phyloP scores from a whole-genome alignment of 2,329 filamentous ascomycete genomes.

The Blastomyces emzantsi region DNA sequence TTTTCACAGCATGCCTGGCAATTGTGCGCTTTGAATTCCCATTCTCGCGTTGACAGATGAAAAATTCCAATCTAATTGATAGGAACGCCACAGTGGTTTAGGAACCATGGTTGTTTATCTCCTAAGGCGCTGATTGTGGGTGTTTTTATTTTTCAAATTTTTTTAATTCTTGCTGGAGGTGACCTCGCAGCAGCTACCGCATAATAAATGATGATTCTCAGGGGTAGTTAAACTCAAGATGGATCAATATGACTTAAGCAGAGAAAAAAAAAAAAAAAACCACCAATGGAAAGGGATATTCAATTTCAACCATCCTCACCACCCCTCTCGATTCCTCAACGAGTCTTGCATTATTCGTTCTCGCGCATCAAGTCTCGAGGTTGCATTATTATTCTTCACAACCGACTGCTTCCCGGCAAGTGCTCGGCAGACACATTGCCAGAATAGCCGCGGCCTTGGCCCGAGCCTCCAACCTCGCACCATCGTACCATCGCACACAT shows the following conservation, averaged over 20 bases:
- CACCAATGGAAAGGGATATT: background rate
- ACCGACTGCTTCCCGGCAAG: background rate
- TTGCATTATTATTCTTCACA: too few relatives aligned
- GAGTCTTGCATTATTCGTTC: background rate
- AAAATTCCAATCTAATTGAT: background rate
- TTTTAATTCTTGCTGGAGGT: background rate
- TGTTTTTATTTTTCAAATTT: too few relatives aligned
- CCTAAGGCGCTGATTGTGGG: background rate
- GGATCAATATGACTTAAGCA: too few relatives aligned
- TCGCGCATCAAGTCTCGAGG: too few relatives aligned
- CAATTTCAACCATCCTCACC: background rate
- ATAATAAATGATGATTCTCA: too few relatives aligned
- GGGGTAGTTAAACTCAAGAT: too few relatives aligned
- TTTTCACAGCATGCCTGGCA: background rate
- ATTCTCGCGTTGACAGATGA: background rate
- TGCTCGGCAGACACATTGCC: background rate
- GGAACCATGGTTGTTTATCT: background rate
- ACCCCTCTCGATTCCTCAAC: background rate
- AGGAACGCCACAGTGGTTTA: background rate
- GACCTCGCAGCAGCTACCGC: background rate
- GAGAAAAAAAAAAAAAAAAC: too few relatives aligned
- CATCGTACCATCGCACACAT: background rate
- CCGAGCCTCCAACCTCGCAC: background rate
- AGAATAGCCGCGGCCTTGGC: constrained; percentile 1
- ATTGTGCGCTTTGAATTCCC: background rate